These are phyloP conservation scores for Quercus variabilis DNA, from an alignment of 306 rosid species.

Conservation along the genomic window DNA sequence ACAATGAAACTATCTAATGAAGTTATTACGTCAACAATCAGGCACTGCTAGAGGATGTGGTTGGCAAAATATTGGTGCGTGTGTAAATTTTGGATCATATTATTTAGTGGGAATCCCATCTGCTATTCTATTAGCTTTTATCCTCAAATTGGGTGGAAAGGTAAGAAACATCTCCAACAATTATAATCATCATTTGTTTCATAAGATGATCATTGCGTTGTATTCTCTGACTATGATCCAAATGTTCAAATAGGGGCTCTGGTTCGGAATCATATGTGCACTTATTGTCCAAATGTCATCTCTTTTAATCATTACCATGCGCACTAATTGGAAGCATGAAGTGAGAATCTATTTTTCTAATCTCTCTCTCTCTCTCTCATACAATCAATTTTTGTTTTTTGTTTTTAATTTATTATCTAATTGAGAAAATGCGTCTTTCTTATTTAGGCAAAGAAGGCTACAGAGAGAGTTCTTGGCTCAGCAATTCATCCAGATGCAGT, in stretches of 20 bases:
- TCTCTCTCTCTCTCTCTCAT: background rate
- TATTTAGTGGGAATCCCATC: constrained; percentile 69
- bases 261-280: constrained; percentile 75
- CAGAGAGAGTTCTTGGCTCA: constrained; percentile 48
- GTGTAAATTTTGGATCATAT: constrained; percentile 69
- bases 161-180: constrained; percentile 23
- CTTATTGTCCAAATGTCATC: constrained; percentile 53
- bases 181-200: background rate
- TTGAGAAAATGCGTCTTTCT: background rate
- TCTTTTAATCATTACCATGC: constrained; percentile 42
- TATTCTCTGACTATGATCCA: background rate
- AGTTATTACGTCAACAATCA: constrained; percentile 12
- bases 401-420: background rate
- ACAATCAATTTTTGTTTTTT: background rate
- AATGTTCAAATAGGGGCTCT: constrained; percentile 46
- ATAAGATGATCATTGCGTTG: background rate
- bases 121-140: constrained; percentile 58
- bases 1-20: too few relatives aligned
- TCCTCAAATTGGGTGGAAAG: constrained; percentile 60
- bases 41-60: constrained; percentile 88
- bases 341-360: constrained; percentile 14
- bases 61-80: constrained; percentile 79
- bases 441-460: constrained; percentile 44
- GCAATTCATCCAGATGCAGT: background rate
- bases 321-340: constrained; percentile 67